A percentile compares a stretch with the other conserved stretches of the same genome.
Evolutionary conservation across 345 rosid species (phyloP).

Genomic region (Jatropha curcas): DNA sequence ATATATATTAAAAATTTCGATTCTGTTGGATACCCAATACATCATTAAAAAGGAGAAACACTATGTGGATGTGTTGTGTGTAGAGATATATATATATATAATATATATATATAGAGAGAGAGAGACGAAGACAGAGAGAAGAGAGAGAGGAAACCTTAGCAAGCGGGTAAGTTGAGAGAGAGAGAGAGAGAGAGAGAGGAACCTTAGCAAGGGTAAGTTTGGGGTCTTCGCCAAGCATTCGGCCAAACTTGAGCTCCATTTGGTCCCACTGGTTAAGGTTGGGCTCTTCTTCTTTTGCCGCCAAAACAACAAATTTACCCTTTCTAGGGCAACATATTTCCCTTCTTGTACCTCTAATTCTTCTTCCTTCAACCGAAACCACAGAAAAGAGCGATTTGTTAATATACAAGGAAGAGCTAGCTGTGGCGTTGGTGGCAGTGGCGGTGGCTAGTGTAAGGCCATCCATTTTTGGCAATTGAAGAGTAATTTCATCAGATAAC

Average conservation of each 20-base stretch:
- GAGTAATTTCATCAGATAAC: conserved; percentile 17
- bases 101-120: too few species aligned
- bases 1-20: not conserved
- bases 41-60: not conserved
- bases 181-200: not conserved
- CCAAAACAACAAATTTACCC: conserved; percentile 43
- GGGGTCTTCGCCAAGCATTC: conserved; percentile 87
- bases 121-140: too few species aligned
- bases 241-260: conserved; percentile 94
- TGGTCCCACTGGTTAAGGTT: conserved; percentile 67
- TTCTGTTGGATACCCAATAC: not conserved
- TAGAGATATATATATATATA: too few species aligned
- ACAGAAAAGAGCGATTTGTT: conserved; percentile 25
- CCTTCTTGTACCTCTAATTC: conserved; percentile 15
- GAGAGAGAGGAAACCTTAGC: too few species aligned
- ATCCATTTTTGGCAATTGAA: conserved; percentile 47
- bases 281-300: conserved; percentile 58
- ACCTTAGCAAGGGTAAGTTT: conserved; percentile 94
- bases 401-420: conserved; percentile 24
- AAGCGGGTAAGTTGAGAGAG: too few species aligned
- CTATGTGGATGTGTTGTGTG: too few species aligned
- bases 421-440: conserved; percentile 21
- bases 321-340: conserved; percentile 28
- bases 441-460: conserved; percentile 46
- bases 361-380: conserved; percentile 19